Conservation (phyloP, 2,329 filamentous ascomycete species). For the Colletotrichum graminicola region DNA sequence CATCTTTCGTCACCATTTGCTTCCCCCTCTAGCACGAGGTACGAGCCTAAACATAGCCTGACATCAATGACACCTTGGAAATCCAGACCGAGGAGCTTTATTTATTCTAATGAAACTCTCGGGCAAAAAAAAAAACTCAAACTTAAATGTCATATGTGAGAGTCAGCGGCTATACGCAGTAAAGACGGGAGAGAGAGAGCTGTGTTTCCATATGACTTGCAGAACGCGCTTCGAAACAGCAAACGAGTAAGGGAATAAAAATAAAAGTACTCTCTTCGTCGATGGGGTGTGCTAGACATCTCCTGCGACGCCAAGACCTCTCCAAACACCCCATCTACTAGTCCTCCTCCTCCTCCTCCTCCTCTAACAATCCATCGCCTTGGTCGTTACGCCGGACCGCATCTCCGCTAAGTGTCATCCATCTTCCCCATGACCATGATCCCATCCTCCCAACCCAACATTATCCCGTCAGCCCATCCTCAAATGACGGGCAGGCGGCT, state of each 20-base stretch:
- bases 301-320: conserved; percentile 20
- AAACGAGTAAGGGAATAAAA: not conserved
- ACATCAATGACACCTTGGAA: no score
- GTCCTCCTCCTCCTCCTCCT: not conserved
- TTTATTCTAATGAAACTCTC: no score
- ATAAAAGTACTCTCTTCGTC: not conserved
- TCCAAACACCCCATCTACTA: conserved; percentile 3
- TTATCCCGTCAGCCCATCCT: conserved; percentile 1
- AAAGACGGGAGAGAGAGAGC: not conserved
- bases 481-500: not conserved
- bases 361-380: not conserved
- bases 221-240: not conserved
- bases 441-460: not conserved
- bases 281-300: not conserved
- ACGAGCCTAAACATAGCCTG: no score
- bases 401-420: not conserved
- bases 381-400: not conserved
- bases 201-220: not conserved
- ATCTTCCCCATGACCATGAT: not conserved
- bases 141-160: not conserved
- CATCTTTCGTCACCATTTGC: conserved; percentile 4
- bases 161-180: no score
- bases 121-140: not conserved
- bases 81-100: no score
- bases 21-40: not conserved